Conservation (phyloP, 1,284 basidiomycete genomes). For the Rhodotorula sp. region DNA sequence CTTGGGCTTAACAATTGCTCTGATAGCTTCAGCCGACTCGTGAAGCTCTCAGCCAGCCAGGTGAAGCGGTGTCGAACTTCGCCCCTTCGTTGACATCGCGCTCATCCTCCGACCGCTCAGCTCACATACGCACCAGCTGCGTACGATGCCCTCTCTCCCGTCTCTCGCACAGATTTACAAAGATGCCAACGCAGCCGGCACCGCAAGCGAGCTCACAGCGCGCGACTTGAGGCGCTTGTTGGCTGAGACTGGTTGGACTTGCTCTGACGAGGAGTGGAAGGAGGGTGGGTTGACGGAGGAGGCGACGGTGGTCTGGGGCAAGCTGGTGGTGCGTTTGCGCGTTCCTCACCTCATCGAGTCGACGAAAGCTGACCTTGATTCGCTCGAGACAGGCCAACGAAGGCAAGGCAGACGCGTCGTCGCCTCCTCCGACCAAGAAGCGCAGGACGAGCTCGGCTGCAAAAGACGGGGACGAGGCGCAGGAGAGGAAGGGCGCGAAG, state of each 20-base stretch:
- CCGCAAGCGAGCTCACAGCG: not conserved
- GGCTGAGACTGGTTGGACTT: not conserved
- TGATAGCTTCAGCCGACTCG: not conserved
- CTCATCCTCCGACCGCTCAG: not conserved
- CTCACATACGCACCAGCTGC: not conserved
- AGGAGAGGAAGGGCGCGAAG: not conserved
- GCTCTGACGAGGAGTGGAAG: slow-evolving; percentile 7
- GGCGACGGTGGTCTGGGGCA: not conserved
- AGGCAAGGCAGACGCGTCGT: not conserved
- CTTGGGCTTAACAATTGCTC: too few species aligned
- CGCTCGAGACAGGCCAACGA: not conserved
- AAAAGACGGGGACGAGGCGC: too few species aligned
- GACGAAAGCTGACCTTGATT: not conserved
- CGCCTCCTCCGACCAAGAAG: not conserved
- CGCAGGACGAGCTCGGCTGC: not conserved
- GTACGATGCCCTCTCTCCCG: not conserved
- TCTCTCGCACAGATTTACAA: not conserved
- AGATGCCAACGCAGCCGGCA: too few species aligned
- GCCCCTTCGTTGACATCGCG: not conserved
- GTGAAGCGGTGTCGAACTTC: too few species aligned
- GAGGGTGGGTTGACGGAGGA: not conserved
- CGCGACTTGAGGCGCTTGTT: not conserved
- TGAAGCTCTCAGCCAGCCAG: not conserved
- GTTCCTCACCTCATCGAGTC: not conserved
- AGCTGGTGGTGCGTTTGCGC: slow-evolving; percentile 1